Evolutionary conservation across 176 grass and related monocot species (phyloP).

Genomic region (Calamus simplicifolius): DNA sequence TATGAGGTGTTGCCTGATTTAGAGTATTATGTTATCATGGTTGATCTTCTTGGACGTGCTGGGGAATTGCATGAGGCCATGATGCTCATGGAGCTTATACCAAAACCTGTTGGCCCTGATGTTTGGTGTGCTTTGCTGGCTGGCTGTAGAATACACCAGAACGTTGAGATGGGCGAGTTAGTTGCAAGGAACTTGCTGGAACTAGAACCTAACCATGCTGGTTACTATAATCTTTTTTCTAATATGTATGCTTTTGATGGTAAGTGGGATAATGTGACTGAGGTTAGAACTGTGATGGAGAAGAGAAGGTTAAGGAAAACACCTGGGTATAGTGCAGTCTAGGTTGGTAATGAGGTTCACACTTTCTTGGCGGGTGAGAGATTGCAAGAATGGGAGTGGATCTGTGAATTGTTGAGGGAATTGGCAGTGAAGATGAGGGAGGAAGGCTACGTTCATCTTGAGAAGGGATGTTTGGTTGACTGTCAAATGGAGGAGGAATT

Average conservation of each 20-base stretch:
- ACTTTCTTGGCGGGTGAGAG: conserved; percentile 11
- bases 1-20: conserved; percentile 31
- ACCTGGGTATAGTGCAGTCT: conserved; percentile 38
- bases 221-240: conserved; percentile 50
- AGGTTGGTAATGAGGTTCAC: conserved; percentile 6
- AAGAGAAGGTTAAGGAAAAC: conserved; percentile 32
- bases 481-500: neutral
- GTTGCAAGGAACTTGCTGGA: conserved; percentile 32
- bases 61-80: conserved; percentile 46
- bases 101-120: conserved; percentile 24
- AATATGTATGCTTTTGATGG: conserved; percentile 58
- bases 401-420: conserved; percentile 2
- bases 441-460: neutral
- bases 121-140: conserved; percentile 66
- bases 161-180: conserved; percentile 27
- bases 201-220: conserved; percentile 35
- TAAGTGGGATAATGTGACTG: conserved; percentile 39
- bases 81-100: conserved; percentile 24
- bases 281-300: conserved; percentile 20
- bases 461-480: neutral
- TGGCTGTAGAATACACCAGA: conserved; percentile 39
- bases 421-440: conserved; percentile 1
- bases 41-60: conserved; percentile 53
- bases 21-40: conserved; percentile 41
- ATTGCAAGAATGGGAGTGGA: neutral